Percentiles rank a stretch among this genome's conserved stretches.
These are phyloP conservation scores for Aspergillus calidoustus DNA, from an alignment of 2,329 filamentous ascomycete species.

Conservation along the genomic window DNA sequence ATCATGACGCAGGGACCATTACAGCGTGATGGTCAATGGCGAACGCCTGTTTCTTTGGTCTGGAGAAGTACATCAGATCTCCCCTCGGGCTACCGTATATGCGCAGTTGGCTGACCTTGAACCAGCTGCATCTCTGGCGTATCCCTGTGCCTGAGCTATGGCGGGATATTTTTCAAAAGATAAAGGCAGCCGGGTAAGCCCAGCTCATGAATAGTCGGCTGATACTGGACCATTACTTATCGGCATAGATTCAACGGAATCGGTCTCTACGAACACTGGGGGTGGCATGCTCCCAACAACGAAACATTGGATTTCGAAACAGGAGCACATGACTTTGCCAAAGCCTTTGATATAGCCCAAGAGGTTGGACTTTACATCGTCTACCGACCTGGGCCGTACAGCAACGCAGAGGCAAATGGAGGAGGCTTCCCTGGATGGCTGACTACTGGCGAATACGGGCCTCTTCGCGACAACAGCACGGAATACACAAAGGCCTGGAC, in stretches of 20 bases:
- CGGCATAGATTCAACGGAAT: slow-evolving; percentile 52
- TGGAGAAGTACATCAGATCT: slow-evolving; percentile 59
- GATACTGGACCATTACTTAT: slow-evolving; percentile 73
- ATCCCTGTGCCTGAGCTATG: slow-evolving; percentile 65
- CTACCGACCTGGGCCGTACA: slow-evolving; percentile 71
- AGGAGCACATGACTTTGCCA: slow-evolving; percentile 68
- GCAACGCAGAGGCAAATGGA: slow-evolving; percentile 75
- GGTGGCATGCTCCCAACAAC: no score
- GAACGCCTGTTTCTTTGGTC: slow-evolving; percentile 71
- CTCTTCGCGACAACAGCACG: slow-evolving; percentile 49
- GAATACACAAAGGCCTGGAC: slow-evolving; percentile 51
- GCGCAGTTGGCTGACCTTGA: no score
- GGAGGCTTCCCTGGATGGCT: slow-evolving; percentile 82
- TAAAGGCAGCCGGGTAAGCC: slow-evolving; percentile 70
- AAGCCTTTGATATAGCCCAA: slow-evolving; percentile 31
- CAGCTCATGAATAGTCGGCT: no score
- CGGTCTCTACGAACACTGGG: no score
- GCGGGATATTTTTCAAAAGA: slow-evolving; percentile 78
- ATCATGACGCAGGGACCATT: neutral
- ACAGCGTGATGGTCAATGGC: slow-evolving; percentile 55
- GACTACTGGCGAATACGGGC: slow-evolving; percentile 63
- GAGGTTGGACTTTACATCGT: slow-evolving; percentile 66
- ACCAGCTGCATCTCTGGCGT: slow-evolving; percentile 61
- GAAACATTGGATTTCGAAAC: no score
- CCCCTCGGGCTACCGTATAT: no score